Base-by-base conservation (phyloP, 129 eudicot species). In the Chrysanthemum seticuspe region DNA sequence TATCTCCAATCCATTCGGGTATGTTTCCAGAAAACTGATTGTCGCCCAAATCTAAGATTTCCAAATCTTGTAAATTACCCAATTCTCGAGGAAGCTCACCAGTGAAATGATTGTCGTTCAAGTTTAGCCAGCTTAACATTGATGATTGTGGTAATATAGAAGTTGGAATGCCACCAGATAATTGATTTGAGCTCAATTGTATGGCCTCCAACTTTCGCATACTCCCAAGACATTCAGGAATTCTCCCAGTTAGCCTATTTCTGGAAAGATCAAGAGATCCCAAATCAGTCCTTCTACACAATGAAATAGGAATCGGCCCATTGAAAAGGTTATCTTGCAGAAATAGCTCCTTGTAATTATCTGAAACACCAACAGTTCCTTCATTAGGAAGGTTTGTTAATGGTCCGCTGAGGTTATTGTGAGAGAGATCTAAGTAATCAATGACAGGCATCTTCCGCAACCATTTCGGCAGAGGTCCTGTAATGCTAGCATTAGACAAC, bases 391-490 rank as follows among this genome's bases (percentile, higher is more conserved):
- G 63, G 40, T 31, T 50, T 14, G 63, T 58, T 10, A 68, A 27
- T 2, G 12, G 6, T 10, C 76, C 81, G 10, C 8, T 11, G 13
- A 77, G 52, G 3, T 50, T 31, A 76, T 70, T 70, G 29, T 48
- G 18, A 8, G 72, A 78, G 13, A 72, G 59, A 72, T 36, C 23
- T 25, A 65, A 54, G 9, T 3, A 7, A 9, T 53, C 5, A 48
- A 59, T 7, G 10, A 74, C 15, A 51, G 36, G 48, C 15, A 62
- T 1, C 10, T 21, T 34, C 55, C 19, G 29, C 55, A 78, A 71
- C 77, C 77, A 78, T 27, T 5, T 10, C 48, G 74, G 83, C 25
- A 58, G 8, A 19, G 40, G 67, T 27, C 55, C 78, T 54, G 10
- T 40, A 40, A 40, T 1, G 10, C 9, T 6, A 40, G 45, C 45